Evolutionary conservation across 176 grass and related monocot genomes (phyloP).

Genomic region (Cenchrus fungigraminus): DNA sequence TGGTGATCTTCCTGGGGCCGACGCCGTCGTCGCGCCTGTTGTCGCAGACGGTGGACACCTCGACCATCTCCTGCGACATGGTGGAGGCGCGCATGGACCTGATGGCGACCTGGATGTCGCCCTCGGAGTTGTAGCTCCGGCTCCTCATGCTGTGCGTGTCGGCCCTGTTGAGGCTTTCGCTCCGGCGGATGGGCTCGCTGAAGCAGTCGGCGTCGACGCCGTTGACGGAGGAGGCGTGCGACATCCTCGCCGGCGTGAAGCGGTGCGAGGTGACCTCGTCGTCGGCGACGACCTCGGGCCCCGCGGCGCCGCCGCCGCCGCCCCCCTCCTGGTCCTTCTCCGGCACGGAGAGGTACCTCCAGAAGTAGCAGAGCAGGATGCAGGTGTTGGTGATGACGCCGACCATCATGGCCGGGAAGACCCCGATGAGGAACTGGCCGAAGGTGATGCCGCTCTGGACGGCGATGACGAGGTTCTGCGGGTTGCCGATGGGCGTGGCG

Average conservation of each 20-base stretch:
- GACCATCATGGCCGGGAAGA: slow-evolving; percentile 85
- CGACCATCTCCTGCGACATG: slow-evolving; percentile 60
- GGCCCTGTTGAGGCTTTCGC: slow-evolving; percentile 43
- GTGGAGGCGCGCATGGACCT: slow-evolving; percentile 37
- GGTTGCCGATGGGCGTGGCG: slow-evolving; percentile 91
- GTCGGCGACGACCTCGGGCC: slow-evolving; percentile 55
- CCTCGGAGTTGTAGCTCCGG: slow-evolving; percentile 69
- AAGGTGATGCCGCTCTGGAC: slow-evolving; percentile 82
- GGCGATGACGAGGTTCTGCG: slow-evolving; percentile 97
- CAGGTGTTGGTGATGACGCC: slow-evolving; percentile 66
- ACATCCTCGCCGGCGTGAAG: slow-evolving; percentile 88
- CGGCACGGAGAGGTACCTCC: slow-evolving; percentile 62
- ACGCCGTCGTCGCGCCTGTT: slow-evolving; percentile 40
- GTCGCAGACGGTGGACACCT: slow-evolving; percentile 58
- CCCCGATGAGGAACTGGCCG: slow-evolving; percentile 66
- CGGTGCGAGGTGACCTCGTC: slow-evolving; percentile 82
- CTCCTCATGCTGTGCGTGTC: slow-evolving; percentile 46
- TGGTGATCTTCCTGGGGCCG: slow-evolving; percentile 46
- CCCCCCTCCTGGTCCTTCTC: slow-evolving; percentile 48
- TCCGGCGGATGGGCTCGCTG: slow-evolving; percentile 44
- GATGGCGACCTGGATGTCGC: slow-evolving; percentile 73
- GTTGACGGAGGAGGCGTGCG: slow-evolving; percentile 57
- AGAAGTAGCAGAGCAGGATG: slow-evolving; percentile 79
- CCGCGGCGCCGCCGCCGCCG: not conserved
- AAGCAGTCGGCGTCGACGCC: slow-evolving; percentile 34